Base-by-base conservation (phyloP, 192 early-diverging fungal species). In the Gryganskiella cystojenkinii region DNA sequence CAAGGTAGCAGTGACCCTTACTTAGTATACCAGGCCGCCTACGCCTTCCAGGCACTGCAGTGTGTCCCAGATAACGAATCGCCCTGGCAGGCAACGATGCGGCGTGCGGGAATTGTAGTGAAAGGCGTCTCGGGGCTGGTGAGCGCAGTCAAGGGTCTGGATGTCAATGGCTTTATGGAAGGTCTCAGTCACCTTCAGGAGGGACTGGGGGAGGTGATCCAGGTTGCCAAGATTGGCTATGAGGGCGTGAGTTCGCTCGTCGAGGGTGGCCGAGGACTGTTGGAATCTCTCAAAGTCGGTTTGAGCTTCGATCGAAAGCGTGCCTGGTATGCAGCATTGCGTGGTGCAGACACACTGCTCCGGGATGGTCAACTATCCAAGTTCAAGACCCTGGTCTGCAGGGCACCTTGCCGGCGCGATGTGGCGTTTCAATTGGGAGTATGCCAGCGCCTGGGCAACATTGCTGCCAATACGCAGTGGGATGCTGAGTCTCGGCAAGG, bases 1-100 rank as follows among this genome's bases (percentile, higher is more conserved):
- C 5, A 50, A 17, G 4, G 6, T 1, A 33, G 28, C 46, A 30
- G 28, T 0, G 60, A 61, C 17, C 60, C 60, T 22, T 50, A 61
- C 14, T 13, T 61, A 3, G 30, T 50, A 13, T 61, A 61, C 14
- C 46, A 61, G 33, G 45, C 60, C 17, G 28, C 42, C 2, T 59
- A 59, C 42, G 57, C 57, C 0, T 44, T 14, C 24, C 57, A 59
- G 22, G 37, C 57, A 0, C 22, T 59, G 20, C 57, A 25, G 42
- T 59, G 40, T 33, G 42, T 59, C n/a, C 55, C 55, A 11, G 33
- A 56, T 35, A 15, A 56, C 34, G 55, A 56, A 34, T 24, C 55
- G 3, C 3, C 4, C 7, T 30, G 20, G 43, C 40, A 60, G 30
- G 43, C 57, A 10, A 3, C 19, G 11, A 4, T 61, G 28, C 5